These are phyloP conservation scores for Chaetomium strumarium DNA, from an alignment of 2,329 filamentous ascomycete species.

Conservation along the genomic window DNA sequence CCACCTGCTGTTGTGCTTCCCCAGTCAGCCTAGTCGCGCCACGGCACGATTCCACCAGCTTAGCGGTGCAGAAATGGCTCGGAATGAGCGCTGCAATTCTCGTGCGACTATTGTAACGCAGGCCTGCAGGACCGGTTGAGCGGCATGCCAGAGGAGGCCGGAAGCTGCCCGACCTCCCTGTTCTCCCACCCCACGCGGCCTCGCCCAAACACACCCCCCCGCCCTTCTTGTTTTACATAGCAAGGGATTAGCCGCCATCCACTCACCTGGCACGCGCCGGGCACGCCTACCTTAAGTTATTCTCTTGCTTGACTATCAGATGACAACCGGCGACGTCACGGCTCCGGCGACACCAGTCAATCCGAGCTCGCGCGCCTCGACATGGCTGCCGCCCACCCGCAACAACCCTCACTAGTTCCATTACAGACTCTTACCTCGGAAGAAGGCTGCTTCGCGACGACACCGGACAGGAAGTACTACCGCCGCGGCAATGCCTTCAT, in stretches of 20 bases:
- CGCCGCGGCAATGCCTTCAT: slow-evolving; percentile 26
- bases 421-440: slow-evolving; percentile 13
- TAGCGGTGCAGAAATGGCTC: slow-evolving; percentile 1
- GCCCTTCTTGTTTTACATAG: background rate
- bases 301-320: background rate
- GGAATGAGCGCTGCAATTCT: slow-evolving; percentile 1
- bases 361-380: background rate
- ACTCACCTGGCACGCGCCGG: background rate
- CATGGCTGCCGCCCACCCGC: slow-evolving; percentile 4
- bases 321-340: background rate
- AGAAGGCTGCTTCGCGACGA: slow-evolving; percentile 25
- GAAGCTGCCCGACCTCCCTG: slow-evolving; percentile 5
- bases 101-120: slow-evolving; percentile 9
- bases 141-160: slow-evolving; percentile 2
- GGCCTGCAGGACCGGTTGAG: slow-evolving; percentile 8
- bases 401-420: background rate
- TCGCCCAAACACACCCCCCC: background rate
- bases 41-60: slow-evolving; percentile 5
- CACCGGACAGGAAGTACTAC: slow-evolving; percentile 30
- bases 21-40: background rate
- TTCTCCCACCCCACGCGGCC: background rate
- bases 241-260: background rate
- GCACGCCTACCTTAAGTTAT: background rate
- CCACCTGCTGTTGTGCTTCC: slow-evolving; percentile 2
- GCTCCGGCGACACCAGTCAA: background rate